Base-by-base conservation (phyloP, 139 green algal species). In the Edaphochlamys debaryana region DNA sequence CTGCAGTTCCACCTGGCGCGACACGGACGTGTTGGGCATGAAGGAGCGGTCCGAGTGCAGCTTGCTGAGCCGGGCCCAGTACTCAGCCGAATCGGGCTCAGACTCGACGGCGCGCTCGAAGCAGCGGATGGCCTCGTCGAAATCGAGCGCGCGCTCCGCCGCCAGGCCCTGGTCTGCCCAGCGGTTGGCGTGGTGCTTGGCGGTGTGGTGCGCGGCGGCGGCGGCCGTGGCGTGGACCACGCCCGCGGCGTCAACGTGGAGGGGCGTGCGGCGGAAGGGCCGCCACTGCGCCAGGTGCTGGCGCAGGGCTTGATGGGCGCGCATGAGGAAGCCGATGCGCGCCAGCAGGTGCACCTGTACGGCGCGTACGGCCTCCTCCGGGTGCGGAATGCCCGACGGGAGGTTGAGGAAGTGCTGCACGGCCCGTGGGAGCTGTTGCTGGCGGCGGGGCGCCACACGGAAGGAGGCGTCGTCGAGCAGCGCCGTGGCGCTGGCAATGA, bases 41-140 rank as follows among this genome's bases (percentile, higher is more conserved):
- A 93, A 94, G 17, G 88, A 92, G 23, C 87, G 75, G 80, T 96
- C 93, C 45, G 79, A 91, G 76, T 85, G 91, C 56, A 89, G 81
- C 87, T 96, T 9, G 45, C 45, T 88, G 54, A 0, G 25, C 54
- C 2, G 58, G 73, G 75, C 91, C 84, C 27, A 84, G 78, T 68
- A 89, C 79, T 42, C 79, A 50, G 15, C 84, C 84, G 78, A 27
- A 20, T 4, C 4, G 54, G 54, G 54, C 17, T n/a, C n/a, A n/a
- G n/a, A n/a, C n/a, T n/a, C n/a, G n/a, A n/a, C n/a, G n/a, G n/a
- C n/a, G n/a, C n/a, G n/a, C n/a, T n/a, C n/a, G 45, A 54, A 7
- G 22, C 54, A 63, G 54, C 45, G 79, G 50, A 88, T 40, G 19
- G 82, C 81, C 45, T 85, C 77, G 40, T 82, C 34, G 80, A 88